These are phyloP conservation scores for Schizopora paradoxa DNA, from an alignment of 1,284 basidiomycete species.

Conservation along the genomic window DNA sequence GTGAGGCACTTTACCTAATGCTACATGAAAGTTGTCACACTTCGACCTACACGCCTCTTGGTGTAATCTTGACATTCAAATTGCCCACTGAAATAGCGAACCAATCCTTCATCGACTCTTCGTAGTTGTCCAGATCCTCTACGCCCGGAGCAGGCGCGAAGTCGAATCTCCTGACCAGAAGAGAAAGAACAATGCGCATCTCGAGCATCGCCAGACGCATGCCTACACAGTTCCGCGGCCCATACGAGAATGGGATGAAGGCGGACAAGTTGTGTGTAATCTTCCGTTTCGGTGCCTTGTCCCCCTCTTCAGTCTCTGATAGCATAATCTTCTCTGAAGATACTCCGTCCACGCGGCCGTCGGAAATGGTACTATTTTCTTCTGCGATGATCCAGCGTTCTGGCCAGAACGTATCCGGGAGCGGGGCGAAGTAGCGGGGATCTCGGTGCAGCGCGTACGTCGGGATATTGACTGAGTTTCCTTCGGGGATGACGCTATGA, in stretches of 20 bases:
- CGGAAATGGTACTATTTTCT: background rate
- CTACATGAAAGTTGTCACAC: too few relatives aligned
- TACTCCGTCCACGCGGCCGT: too few relatives aligned
- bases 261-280: conserved; percentile 33
- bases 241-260: conserved; percentile 32
- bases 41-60: too few relatives aligned
- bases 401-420: conserved; percentile 36
- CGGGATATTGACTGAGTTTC: conserved; percentile 43
- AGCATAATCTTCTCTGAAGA: background rate
- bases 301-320: background rate
- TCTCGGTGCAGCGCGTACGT: conserved; percentile 42
- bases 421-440: conserved; percentile 34
- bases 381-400: conserved; percentile 34
- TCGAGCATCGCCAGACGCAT: conserved; percentile 32
- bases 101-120: too few relatives aligned
- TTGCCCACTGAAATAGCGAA: too few relatives aligned
- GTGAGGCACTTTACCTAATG: too few relatives aligned
- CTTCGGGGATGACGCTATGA: conserved; percentile 44
- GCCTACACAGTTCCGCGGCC: conserved; percentile 32
- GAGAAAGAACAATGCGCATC: conserved; percentile 25
- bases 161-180: conserved; percentile 29
- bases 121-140: too few relatives aligned
- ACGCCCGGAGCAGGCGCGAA: conserved; percentile 9
- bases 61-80: too few relatives aligned
- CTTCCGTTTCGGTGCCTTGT: background rate